Base-by-base conservation (phyloP, 1,284 basidiomycete genomes). In the Apiotrichum siamense region DNA sequence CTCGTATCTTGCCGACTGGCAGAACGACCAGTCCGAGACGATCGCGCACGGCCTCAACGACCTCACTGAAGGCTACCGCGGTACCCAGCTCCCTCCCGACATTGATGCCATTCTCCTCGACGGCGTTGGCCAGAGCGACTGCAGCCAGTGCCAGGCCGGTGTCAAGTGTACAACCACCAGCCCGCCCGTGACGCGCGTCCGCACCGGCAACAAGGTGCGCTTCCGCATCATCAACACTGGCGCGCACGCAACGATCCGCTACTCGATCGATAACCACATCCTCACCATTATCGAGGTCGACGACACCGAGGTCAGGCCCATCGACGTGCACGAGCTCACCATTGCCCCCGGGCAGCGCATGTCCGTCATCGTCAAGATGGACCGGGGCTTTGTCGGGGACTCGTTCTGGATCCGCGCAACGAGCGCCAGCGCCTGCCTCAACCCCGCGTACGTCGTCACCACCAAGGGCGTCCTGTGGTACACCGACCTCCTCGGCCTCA, bases 361-460 rank as follows among this genome's bases (percentile, higher is more conserved):
- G 44, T 68, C 64, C 7, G 57, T 63, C 27, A 49, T 72, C 24
- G 38, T 74, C 27, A 54, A 66, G 37, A 66, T 69, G 15, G 47
- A 55, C 25, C 39, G 55, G 23, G 65, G 69, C 38, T 31, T 23
- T 1, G 49, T 37, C 4, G 67, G 67, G 11, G 61, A 63, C 47
- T 53, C 61, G 7, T 73, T 66, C 50, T 72, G 60, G 59, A 53
- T 74, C 11, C 61, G 72, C 13, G 58, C 64, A 4, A 49, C 53
- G 25, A 52, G 61, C 21, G 65, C 62, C 9, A 25, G 39, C 15
- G 39, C 26, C n/a, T 50, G 51, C 37, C 44, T 52, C 36, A 44
- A 44, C 36, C 41, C 41, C 10, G 7, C 18, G 2, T 23, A 25
- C 6, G 23, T 46, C 15, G 32, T 48, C 11, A 31, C 32, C 25